phyloP scores from a whole-genome alignment of 2,329 filamentous ascomycete genomes.

The Alternaria sp. region DNA sequence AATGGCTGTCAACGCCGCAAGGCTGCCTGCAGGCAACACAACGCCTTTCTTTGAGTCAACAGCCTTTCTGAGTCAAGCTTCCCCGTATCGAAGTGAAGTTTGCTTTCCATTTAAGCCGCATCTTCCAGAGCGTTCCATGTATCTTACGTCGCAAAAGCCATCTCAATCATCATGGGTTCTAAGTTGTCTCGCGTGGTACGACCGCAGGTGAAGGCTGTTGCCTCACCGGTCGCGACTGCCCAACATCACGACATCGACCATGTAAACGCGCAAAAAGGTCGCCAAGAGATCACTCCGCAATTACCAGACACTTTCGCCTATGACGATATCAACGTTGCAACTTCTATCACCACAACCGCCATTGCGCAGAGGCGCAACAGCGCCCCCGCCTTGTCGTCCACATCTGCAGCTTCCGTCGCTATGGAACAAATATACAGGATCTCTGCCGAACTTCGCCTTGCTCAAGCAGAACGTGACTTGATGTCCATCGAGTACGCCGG shows the following conservation, averaged over 20 bases:
- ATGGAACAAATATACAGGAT: background rate
- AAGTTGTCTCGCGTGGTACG: constrained; percentile 34
- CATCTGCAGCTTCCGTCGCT: background rate
- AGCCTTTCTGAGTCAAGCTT: constrained; percentile 30
- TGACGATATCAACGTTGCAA: constrained; percentile 21
- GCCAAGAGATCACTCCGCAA: constrained; percentile 20
- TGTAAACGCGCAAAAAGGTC: constrained; percentile 14
- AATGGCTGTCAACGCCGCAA: constrained; percentile 26
- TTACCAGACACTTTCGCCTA: background rate
- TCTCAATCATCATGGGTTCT: constrained; percentile 36
- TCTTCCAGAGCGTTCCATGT: background rate
- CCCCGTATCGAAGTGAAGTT: background rate
- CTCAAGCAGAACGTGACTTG: constrained; percentile 13
- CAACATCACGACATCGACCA: constrained; percentile 19
- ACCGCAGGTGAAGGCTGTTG: constrained; percentile 27
- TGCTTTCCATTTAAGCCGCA: constrained; percentile 3
- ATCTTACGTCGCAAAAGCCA: background rate
- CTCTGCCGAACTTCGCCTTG: constrained; percentile 9
- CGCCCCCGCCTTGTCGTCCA: constrained; percentile 11
- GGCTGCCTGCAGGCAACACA: constrained; percentile 43
- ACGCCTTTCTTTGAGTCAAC: constrained; percentile 36
- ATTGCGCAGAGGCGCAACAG: constrained; percentile 23
- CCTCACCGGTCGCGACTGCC: constrained; percentile 22
- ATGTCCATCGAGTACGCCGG: constrained; percentile 17
- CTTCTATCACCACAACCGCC: background rate